Percentiles rank a stretch among this genome's conserved stretches.
These are phyloP conservation scores for Aspergillus sp. DNA, from an alignment of 2,329 filamentous ascomycete genomes.

Conservation along the genomic window DNA sequence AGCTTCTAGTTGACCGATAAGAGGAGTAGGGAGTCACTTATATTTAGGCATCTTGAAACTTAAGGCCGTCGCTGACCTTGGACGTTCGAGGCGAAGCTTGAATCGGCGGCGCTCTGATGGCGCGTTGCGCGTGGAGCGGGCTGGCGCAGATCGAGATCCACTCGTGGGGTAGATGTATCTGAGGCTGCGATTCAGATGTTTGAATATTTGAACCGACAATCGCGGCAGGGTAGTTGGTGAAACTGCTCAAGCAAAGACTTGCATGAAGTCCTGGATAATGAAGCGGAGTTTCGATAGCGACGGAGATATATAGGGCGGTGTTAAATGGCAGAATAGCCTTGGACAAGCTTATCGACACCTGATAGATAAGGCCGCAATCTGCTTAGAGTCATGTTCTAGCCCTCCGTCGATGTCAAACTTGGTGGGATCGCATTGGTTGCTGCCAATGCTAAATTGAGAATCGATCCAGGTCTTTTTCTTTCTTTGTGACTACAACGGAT, in stretches of 20 bases:
- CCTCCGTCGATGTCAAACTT: too few species aligned
- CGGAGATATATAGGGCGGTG: constrained; percentile 10
- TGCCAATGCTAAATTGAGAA: too few species aligned
- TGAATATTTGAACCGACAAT: not conserved
- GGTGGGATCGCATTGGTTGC: too few species aligned
- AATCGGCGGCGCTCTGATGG: constrained; percentile 15
- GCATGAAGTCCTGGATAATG: constrained; percentile 5
- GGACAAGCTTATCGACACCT: not conserved
- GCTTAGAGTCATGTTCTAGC: not conserved
- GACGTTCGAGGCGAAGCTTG: constrained; percentile 6
- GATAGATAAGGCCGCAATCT: not conserved
- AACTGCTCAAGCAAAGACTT: constrained; percentile 2
- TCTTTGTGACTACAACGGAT: too few species aligned
- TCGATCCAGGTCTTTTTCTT: too few species aligned
- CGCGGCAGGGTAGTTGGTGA: not conserved
- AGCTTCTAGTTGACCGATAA: constrained; percentile 24
- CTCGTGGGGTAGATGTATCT: not conserved
- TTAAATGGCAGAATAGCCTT: not conserved
- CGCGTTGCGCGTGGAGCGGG: constrained; percentile 19
- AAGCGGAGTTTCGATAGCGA: constrained; percentile 12
- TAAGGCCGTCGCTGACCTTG: constrained; percentile 12
- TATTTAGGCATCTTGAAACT: constrained; percentile 77
- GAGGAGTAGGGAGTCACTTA: constrained; percentile 51
- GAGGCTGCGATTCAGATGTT: not conserved
- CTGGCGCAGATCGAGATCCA: not conserved